Evolutionary conservation across 106 monocot genomes (phyloP), one percentile per base, ranked within the genome.

Genomic region (Phalaenopsis aphrodite): DNA sequence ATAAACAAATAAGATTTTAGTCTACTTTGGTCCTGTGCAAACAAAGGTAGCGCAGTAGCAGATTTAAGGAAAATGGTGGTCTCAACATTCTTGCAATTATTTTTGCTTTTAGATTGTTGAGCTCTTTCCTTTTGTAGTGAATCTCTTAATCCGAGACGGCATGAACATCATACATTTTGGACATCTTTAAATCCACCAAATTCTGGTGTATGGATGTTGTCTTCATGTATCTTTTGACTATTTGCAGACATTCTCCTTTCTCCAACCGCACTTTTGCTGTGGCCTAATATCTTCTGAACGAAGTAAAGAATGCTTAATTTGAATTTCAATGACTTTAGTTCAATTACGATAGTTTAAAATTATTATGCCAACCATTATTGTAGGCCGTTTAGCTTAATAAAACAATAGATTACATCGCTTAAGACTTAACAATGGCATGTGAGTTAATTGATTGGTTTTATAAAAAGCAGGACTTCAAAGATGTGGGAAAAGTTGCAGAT

Each of bases 401-500:
- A 58, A 17, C 17, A 57, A 58, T 58, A 58, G n/a, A 21, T 64
- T 21, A 7, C 52, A 12, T 52, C 52, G 14, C 52, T 52, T 52
- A 2, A 64, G 23, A 38, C 7, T 38, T 69, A 14, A 69, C 12
- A 37, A 38, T 9, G 38, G 11, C 18, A 58, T 18, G 30, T 30
- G 57, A 58, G 17, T n/a, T 68, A 68, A 37, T 38, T 19, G 21
- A 61, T 21, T 30, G 17, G 6, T 36, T 68, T 68, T 30, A 1
- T 8, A 30, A 39, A 39, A 3, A 38, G 68, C 78, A 90, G 90
- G 90, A 24, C 87, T 90, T 11, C 85, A 90, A 45, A 80, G 90
- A 67, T 90, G 90, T 56, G 90, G 90, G 2, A 90, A 90, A 81
- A 90, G 90, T 47, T 90, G 90, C 46, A 78, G 90, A 6, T 71